Base-by-base conservation (phyloP, 306 rosid species). In the Prunus kanzakura region DNA sequence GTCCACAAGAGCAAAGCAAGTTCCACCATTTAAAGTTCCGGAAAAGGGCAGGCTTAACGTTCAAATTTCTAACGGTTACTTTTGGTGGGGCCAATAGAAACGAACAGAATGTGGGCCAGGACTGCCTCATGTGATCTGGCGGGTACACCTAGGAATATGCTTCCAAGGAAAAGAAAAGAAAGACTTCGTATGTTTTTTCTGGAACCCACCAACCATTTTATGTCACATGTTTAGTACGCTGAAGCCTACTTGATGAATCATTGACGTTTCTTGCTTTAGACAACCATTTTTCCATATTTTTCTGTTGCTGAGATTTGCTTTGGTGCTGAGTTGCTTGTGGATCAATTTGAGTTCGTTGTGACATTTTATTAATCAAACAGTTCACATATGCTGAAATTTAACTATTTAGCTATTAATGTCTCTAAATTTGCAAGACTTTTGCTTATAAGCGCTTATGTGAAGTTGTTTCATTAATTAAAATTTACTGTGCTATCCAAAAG, bases 61-160 rank as follows among this genome's bases (percentile, higher is more conserved):
- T 85, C 82, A 72, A 72, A 82, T 61, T 71, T 81, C 74, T 22
- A 81, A 82, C 88, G 88, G 84, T 79, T 81, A 67, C 83, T 78
- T 81, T 75, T 73, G 20, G 18, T 52, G 15, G 68, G 19, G 55
- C 56, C 75, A 79, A 67, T 79, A 79, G 64, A 32, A 49, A 64
- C 2, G 10, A 62, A 29, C 11, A 15, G 14, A 4, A 5, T 27
- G 75, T 35, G 75, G 47, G 23, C 45, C 20, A 30, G 67, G 46
- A 63, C 46, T 16, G 65, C 65, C 22, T 60, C 50, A 35, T 11
- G 19, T 22, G 72, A 38, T 22, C 55, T 56, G 67, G 15, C 51
- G 35, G 50, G 22, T 20, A 25, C 66, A 35, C 10, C 8, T 22
- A 22, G 22, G 22, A 22, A 22, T 22, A 22, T 22, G 22, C 22